Base-by-base conservation (phyloP, 768 basidiomycete species). In the Hortiboletus flavorubellus region DNA sequence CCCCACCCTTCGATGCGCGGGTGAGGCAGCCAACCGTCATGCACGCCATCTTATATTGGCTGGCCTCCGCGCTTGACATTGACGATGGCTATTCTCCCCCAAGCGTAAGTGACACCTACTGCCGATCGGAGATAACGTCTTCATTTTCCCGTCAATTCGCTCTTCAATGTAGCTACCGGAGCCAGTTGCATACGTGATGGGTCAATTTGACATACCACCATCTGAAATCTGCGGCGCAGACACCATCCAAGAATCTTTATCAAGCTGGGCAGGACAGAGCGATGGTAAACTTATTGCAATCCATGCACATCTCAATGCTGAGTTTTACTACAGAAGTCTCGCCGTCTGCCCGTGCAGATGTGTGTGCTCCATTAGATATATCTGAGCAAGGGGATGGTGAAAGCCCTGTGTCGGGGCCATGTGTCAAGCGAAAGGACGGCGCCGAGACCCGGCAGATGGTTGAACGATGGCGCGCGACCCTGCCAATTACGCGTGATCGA, bases 1-100 rank as follows among this genome's bases (percentile, higher is more conserved):
- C 80, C 10, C 69, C 72, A 12, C 74, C 81, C 5, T 75, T 78
- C 56, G 62, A 71, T 42, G 75, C 70, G 43, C 66, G 77, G 51
- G 58, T 71, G 12, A 65, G 67, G 42, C 68, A 74, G n/a, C 83
- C 82, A 9, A 78, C 80, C 8, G 73, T 83, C 29, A 66, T 80
- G 47, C 80, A 84, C 61, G 74, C 73, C 54, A 66, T 84, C 15
- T 69, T 78, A 29, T 85, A 77, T 64, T 86, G 84, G 84, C 62
- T 83, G 41, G 74, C 77, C 16, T 82, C 83, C 34, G 79, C 82
- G n/a, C 69, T 72, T 47, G 64, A 64, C 48, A 46, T 67, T 33
- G 59, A 70, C 30, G 71, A 66, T 41, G 69, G 71, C 1, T 72
- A 68, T 51, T 64, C 55, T 4, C 58, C 62, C 10, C 63, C 69